phyloP scores from a whole-genome alignment of 2,329 filamentous ascomycete species.

The Xylaria sp. region DNA sequence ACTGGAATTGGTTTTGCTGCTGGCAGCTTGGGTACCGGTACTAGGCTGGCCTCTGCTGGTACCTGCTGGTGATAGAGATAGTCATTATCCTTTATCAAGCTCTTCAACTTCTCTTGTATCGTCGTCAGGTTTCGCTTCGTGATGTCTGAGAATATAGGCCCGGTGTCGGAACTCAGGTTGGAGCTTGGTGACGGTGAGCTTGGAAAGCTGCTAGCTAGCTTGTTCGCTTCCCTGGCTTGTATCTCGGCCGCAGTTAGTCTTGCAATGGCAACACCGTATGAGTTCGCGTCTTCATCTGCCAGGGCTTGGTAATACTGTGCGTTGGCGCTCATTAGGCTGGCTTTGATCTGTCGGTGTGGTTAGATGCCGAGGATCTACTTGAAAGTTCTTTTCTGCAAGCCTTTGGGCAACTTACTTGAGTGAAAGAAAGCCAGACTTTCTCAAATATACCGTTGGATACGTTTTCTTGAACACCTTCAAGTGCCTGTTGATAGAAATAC shows the following conservation, averaged over 20 bases:
- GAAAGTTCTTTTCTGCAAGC: not conserved
- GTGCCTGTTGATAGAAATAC: constrained; percentile 79
- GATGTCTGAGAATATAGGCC: constrained; percentile 67
- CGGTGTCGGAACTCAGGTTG: constrained; percentile 78
- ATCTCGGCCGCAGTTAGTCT: constrained; percentile 76
- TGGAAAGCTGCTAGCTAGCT: constrained; percentile 73
- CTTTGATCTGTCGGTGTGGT: constrained; percentile 56
- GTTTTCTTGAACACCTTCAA: constrained; percentile 88
- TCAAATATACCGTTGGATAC: constrained; percentile 88
- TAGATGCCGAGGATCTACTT: constrained; percentile 9
- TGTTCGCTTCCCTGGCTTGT: constrained; percentile 71
- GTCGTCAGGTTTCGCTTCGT: constrained; percentile 75
- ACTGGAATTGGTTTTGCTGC: constrained; percentile 97
- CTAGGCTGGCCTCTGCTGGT: constrained; percentile 74
- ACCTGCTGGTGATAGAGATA: constrained; percentile 96
- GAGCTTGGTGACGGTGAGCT: constrained; percentile 71
- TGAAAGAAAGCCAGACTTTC: constrained; percentile 82
- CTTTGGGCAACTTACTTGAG: constrained; percentile 54
- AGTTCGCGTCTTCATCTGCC: constrained; percentile 82
- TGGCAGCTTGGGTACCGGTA: constrained; percentile 81
- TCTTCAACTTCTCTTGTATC: constrained; percentile 73
- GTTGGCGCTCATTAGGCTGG: constrained; percentile 73
- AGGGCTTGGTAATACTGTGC: constrained; percentile 92
- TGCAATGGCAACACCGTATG: constrained; percentile 78
- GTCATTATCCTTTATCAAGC: constrained; percentile 87